Percentiles rank a stretch among this genome's conserved stretches.
These are phyloP conservation scores for Leishmania lainsoni DNA, from an alignment of 208 protist species.

Conservation along the genomic window DNA sequence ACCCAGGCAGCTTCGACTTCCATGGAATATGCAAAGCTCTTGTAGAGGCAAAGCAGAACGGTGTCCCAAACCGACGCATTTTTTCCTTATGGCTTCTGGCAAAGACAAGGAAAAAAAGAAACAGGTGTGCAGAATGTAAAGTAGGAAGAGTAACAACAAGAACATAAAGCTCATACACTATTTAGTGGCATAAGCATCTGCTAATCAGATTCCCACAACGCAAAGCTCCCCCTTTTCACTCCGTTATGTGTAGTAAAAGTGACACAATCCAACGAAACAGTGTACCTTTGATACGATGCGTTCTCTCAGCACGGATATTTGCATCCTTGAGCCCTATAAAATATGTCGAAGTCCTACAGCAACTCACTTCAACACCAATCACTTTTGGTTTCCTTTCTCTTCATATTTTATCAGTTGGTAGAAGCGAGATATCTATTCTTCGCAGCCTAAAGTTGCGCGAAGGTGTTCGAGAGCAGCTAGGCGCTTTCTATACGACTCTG, in stretches of 20 bases:
- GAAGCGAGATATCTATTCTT: conserved; percentile 1
- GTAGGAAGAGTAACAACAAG: background rate
- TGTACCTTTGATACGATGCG: background rate
- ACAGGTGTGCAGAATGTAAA: background rate
- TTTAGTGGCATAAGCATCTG: background rate
- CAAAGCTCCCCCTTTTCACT: background rate
- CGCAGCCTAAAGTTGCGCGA: conserved; percentile 21
- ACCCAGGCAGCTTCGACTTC: conserved; percentile 49
- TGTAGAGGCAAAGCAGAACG: background rate
- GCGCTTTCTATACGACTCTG: conserved; percentile 12
- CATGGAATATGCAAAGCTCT: conserved; percentile 50
- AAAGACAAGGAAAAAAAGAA: background rate
- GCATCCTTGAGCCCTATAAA: background rate
- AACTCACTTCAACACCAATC: background rate
- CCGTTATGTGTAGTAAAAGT: background rate
- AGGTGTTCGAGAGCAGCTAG: conserved; percentile 13
- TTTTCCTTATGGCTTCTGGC: background rate
- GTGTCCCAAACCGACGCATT: conserved; percentile 28
- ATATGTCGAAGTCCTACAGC: background rate
- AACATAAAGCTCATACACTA: background rate
- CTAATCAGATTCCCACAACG: background rate
- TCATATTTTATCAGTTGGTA: background rate
- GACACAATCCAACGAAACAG: background rate
- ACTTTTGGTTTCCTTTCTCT: background rate
- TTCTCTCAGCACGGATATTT: background rate